A percentile compares a stretch with the other conserved stretches of the same genome.
phyloP scores from a whole-genome alignment of 2,329 filamentous ascomycete species.

The Chaetomiaceae sp. region DNA sequence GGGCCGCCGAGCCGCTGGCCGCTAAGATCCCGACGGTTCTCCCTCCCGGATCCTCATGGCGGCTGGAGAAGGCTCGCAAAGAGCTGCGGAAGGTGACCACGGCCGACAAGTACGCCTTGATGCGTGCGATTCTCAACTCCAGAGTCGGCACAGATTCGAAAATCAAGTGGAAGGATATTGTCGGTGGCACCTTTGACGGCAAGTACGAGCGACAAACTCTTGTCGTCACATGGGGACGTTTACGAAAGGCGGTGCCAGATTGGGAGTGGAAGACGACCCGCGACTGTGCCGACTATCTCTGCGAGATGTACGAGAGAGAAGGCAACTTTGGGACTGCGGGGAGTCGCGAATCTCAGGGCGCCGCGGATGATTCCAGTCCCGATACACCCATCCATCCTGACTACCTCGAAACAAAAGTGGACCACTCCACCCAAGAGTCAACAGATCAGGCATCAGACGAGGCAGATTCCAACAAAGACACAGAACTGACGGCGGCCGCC shows the following conservation, averaged over 20 bases:
- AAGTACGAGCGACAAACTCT: conserved; percentile 22
- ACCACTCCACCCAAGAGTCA: no score
- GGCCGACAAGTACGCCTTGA: conserved; percentile 41
- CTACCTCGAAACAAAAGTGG: not conserved
- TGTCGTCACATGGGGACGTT: conserved; percentile 23
- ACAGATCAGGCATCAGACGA: not conserved
- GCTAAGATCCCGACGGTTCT: conserved; percentile 16
- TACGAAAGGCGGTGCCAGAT: conserved; percentile 21
- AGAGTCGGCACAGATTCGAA: conserved; percentile 39
- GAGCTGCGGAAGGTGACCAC: conserved; percentile 40
- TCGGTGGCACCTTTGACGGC: conserved; percentile 11
- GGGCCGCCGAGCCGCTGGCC: conserved; percentile 27
- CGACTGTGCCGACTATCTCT: conserved; percentile 22
- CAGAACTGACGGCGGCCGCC: not conserved
- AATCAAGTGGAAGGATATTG: conserved; percentile 42
- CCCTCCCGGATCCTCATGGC: conserved; percentile 35
- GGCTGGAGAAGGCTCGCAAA: conserved; percentile 39
- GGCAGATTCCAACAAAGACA: not conserved
- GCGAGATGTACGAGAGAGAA: conserved; percentile 24
- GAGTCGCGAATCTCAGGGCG: not conserved
- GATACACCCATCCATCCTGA: not conserved
- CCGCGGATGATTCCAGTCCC: not conserved
- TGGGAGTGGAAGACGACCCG: conserved; percentile 18
- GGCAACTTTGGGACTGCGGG: conserved; percentile 14
- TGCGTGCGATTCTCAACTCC: conserved; percentile 40